These are phyloP conservation scores for Centaurea solstitialis DNA, from an alignment of 129 eudicot species.

Conservation along the genomic window DNA sequence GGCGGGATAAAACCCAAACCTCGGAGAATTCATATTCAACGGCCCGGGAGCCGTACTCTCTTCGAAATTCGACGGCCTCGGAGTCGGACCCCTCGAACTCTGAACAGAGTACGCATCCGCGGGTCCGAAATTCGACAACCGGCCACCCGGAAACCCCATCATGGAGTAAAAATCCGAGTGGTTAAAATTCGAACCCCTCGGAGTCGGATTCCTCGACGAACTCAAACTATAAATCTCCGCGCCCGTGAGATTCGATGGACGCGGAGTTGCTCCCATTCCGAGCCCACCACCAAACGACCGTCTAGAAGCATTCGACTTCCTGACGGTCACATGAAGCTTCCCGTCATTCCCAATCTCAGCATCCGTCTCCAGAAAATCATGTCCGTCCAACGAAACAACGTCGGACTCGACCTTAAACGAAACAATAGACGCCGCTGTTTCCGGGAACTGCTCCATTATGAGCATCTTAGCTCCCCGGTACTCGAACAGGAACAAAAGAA, in stretches of 20 bases:
- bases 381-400: conserved; percentile 87
- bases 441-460: conserved; percentile 92
- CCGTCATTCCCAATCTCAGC: conserved; percentile 86
- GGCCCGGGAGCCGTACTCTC: conserved; percentile 72
- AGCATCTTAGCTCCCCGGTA: conserved; percentile 84
- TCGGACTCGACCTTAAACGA: conserved; percentile 90
- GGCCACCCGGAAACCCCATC: conserved; percentile 89
- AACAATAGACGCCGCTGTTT: conserved; percentile 79
- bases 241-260: conserved; percentile 91
- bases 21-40: conserved; percentile 44
- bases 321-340: conserved; percentile 79
- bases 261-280: conserved; percentile 67
- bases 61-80: conserved; percentile 83
- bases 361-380: conserved; percentile 85
- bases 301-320: conserved; percentile 82
- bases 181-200: conserved; percentile 85
- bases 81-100: conserved; percentile 77
- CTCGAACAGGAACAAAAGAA: conserved; percentile 71
- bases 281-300: conserved; percentile 68
- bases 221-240: conserved; percentile 93
- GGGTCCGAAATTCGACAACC: conserved; percentile 77
- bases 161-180: conserved; percentile 80
- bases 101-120: conserved; percentile 79
- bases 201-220: conserved; percentile 84
- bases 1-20: conserved; percentile 71